Base-by-base conservation (phyloP, 495 filamentous ascomycete genomes). In the Lophiostoma macrostomum region DNA sequence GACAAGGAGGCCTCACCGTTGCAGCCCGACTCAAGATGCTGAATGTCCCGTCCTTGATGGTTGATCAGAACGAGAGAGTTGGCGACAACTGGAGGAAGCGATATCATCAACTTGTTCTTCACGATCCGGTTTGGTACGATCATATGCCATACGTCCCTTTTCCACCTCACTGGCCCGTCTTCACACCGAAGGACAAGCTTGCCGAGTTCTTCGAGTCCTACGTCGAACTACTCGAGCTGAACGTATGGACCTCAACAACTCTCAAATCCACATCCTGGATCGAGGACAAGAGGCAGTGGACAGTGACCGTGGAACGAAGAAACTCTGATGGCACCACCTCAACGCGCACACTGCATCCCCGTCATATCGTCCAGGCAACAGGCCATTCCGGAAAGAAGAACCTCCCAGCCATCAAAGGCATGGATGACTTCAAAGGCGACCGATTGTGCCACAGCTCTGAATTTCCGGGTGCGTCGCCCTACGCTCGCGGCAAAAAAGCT, bases 41-140 rank as follows among this genome's bases (percentile, higher is more conserved):
- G n/a, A 67, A 74, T 23, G 69, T 93, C 7, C 65, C 79, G 20
- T 66, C 79, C 0, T 71, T 93, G 22, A 65, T 87, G 20, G 77
- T 91, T 53, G 88, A 93, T 62, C 67, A 69, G 16, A 83, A 84
- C 60, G 73, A 77, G 11, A 65, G 77, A 13, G 71, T 91, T 10
- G 88, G 88, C 7, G 87, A 90, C 62, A 88, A 81, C 67, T 93
- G 88, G 88, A 75, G 86, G 18, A 78, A 76, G n/a, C 71, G 88
- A 22, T 84, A 84, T 58, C 42, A 53, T 68, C 74, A 45, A 70
- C 72, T 80, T 2, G 85, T 90, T 0, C 75, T 88, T 4, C 88
- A 91, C 59, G 86, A 90, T 53, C 82, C 86, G 0, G 80, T 90
- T 3, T 86, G 83, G 80, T 88, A 80, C 58, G 84, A 89, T 61